Evolutionary conservation across 352 stramenopile species (phyloP).

Genomic region (Pythium periplocum): DNA sequence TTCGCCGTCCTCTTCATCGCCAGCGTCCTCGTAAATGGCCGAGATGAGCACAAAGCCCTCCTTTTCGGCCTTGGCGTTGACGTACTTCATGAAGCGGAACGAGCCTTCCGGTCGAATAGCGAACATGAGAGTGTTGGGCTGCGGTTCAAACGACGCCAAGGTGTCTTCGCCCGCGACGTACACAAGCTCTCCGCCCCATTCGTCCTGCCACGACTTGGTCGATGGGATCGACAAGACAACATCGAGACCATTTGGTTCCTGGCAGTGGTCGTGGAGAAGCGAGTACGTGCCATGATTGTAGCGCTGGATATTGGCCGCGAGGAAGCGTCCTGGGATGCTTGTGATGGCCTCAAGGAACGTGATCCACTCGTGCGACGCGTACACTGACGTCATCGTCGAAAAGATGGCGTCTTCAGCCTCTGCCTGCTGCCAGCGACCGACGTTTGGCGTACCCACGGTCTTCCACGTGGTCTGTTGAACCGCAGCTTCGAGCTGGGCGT

Average conservation of each 20-base stretch:
- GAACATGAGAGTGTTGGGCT: neutral
- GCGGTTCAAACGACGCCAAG: neutral
- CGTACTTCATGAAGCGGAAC: neutral
- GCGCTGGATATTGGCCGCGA: neutral
- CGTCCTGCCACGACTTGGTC: neutral
- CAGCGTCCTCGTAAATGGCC: neutral
- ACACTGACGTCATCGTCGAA: neutral
- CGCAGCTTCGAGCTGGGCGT: neutral
- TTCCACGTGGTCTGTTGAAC: neutral
- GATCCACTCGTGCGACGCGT: neutral
- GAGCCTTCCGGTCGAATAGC: neutral
- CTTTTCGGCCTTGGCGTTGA: neutral
- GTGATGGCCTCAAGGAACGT: neutral
- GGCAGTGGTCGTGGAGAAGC: neutral
- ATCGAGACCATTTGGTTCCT: neutral
- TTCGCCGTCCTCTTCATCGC: neutral
- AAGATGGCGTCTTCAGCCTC: neutral
- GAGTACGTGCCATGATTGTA: conserved; percentile 1
- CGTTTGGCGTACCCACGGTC: neutral
- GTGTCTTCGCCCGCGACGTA: neutral
- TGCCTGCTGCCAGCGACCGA: neutral
- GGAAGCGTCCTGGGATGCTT: neutral
- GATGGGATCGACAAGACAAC: neutral
- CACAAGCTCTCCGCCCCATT: neutral
- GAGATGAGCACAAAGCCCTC: neutral